A percentile compares a stretch with the other conserved stretches of the same genome.
phyloP scores from a whole-genome alignment of 2,329 filamentous ascomycete genomes.

The Aspergillus sp. region DNA sequence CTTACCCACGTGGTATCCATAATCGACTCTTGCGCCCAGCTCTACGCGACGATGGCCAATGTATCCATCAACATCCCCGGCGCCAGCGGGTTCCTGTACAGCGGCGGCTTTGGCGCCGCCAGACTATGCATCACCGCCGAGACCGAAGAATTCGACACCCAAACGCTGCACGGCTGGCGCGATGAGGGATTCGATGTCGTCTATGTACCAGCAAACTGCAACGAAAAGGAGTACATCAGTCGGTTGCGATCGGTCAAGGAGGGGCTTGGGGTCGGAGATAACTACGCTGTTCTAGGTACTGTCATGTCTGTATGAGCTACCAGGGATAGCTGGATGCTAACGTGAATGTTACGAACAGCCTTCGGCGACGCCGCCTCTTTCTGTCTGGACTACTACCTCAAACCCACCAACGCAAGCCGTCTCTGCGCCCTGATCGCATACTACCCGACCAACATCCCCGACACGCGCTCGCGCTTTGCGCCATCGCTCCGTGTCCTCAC shows the following conservation, averaged over 20 bases:
- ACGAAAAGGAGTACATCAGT: conserved; percentile 50
- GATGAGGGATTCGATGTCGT: conserved; percentile 60
- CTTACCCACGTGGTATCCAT: background rate
- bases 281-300: conserved; percentile 61
- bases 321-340: background rate
- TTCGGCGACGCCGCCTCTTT: conserved; percentile 61
- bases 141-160: conserved; percentile 50
- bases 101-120: conserved; percentile 30
- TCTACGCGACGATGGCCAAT: conserved; percentile 23
- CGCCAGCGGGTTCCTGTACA: conserved; percentile 32
- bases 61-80: conserved; percentile 33
- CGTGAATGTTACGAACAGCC: conserved; percentile 37
- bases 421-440: conserved; percentile 61
- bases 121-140: conserved; percentile 34
- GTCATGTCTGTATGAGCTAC: background rate
- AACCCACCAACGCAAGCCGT: conserved; percentile 51
- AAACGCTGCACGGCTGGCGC: conserved; percentile 53
- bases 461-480: conserved; percentile 38
- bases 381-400: conserved; percentile 57
- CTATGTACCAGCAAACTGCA: conserved; percentile 56
- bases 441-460: conserved; percentile 59
- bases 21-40: no score
- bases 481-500: conserved; percentile 49
- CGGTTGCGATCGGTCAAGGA: conserved; percentile 53
- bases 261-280: conserved; percentile 55